Base-by-base conservation (phyloP, 768 basidiomycete genomes). In the Hericium coralloides region DNA sequence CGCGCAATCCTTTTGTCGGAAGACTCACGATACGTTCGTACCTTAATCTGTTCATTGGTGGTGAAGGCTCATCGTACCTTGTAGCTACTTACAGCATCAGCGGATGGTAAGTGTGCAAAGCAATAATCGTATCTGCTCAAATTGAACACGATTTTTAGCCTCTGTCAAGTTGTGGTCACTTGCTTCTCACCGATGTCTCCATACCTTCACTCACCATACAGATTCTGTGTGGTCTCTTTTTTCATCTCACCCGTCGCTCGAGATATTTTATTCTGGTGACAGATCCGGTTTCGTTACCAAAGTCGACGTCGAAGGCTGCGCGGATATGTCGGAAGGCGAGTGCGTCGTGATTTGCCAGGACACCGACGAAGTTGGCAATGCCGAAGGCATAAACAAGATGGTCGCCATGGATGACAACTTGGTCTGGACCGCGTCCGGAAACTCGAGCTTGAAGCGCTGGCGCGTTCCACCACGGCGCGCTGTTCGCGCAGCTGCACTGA, bases 141-240 rank as follows among this genome's bases (percentile, higher is more conserved):
- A 45, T 12, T 58, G 65, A 26, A 65, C 61, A 57, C 51, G 64
- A 58, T 5, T 56, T 31, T 51, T 61, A 76, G 74, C 91, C 10
- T 92, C 92, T 3, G 81, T 92, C 69, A 98, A 95, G 68, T 80
- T 98, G 26, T 99, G 97, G 97, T 98, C 95, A 1, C 76, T 98
- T 17, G 72, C 80, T 1, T 83, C 91, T 0, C 94, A 98, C 67
- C 80, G 89, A 12, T 95, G 93, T 65, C 73, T 99, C 15, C 94
- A 99, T 65, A 98, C 95, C 2, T 99, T 98, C 73, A 90, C 91
- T 0, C 87, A 98, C 66, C 95, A 98, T 68, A 84, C 89, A 14
- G 92, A 95, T 59, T 89, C 89, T 14, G 93, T 98, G 49, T 98
- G 97, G 95, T 86, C 95, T 0, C 75, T 99, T 7, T 83, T 82